phyloP scores from a whole-genome alignment of 2,329 filamentous ascomycete genomes.

The Ceratocystis huliohia region DNA sequence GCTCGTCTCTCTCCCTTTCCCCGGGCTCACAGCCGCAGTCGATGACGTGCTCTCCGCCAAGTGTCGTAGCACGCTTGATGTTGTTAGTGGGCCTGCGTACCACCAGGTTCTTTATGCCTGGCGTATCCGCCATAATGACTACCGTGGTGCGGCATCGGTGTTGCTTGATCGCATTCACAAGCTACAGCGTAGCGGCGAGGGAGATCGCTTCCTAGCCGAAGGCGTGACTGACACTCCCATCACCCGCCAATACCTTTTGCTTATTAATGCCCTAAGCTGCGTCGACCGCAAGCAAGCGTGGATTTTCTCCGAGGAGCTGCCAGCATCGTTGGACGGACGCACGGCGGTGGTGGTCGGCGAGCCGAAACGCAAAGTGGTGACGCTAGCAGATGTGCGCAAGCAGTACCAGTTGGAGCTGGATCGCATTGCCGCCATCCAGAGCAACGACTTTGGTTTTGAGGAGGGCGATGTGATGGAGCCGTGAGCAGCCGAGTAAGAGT shows the following conservation, averaged over 20 bases:
- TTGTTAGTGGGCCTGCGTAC: conserved; percentile 59
- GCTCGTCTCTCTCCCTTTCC: conserved; percentile 66
- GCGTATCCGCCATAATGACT: conserved; percentile 72
- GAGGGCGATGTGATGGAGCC: conserved; percentile 44
- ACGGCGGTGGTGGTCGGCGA: conserved; percentile 21
- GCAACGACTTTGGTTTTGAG: conserved; percentile 73
- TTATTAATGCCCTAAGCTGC: conserved; percentile 86
- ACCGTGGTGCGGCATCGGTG: conserved; percentile 60
- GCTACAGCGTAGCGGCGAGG: conserved; percentile 33
- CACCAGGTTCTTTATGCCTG: conserved; percentile 87
- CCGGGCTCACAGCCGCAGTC: conserved; percentile 62
- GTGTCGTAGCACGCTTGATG: conserved; percentile 55
- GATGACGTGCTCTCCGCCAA: conserved; percentile 65
- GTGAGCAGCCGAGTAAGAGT: conserved; percentile 26
- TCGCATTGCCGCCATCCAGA: conserved; percentile 72
- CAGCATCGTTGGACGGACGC: conserved; percentile 15
- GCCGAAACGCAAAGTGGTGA: conserved; percentile 63
- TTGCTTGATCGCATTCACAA: conserved; percentile 52
- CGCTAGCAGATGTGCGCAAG: conserved; percentile 70
- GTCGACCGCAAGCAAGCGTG: conserved; percentile 72
- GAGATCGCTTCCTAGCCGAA: conserved; percentile 45
- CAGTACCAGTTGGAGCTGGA: conserved; percentile 88
- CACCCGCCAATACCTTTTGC: conserved; percentile 67
- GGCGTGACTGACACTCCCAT: conserved; percentile 51
- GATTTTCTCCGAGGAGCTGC: conserved; percentile 47